Evolutionary conservation across 192 early-diverging fungal species (phyloP).

Genomic region (Radiomyces spectabilis): DNA sequence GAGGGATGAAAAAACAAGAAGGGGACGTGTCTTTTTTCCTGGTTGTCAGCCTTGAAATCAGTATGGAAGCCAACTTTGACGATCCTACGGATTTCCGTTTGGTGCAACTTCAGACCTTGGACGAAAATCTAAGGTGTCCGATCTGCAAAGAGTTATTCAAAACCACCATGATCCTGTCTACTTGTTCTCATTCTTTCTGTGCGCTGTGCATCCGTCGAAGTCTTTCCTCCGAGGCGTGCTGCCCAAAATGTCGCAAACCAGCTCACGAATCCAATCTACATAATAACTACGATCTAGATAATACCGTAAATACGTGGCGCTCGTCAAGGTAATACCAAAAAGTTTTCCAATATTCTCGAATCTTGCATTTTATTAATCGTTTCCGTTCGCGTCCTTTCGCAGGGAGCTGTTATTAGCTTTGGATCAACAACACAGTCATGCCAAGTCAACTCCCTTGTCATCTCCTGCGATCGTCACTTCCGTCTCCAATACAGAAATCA

Average conservation of each 20-base stretch:
- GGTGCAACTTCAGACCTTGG: slow-evolving; percentile 44
- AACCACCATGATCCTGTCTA: slow-evolving; percentile 48
- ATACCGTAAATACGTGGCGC: slow-evolving; percentile 19
- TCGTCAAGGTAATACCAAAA: slow-evolving; percentile 15
- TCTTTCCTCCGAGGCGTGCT: slow-evolving; percentile 47
- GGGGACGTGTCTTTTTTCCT: too few relatives aligned
- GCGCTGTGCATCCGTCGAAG: slow-evolving; percentile 65
- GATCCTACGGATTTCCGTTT: slow-evolving; percentile 66
- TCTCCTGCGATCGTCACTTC: too few relatives aligned
- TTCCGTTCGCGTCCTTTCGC: too few relatives aligned
- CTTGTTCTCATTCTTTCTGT: slow-evolving; percentile 74
- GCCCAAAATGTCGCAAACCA: slow-evolving; percentile 57
- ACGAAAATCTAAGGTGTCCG: slow-evolving; percentile 63
- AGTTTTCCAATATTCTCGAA: background rate
- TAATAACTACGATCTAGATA: slow-evolving; percentile 20
- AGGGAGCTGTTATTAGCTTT: too few relatives aligned
- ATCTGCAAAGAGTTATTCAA: slow-evolving; percentile 70
- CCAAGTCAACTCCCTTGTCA: too few relatives aligned
- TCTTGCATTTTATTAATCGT: background rate
- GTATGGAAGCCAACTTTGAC: slow-evolving; percentile 28
- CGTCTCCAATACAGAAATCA: too few relatives aligned
- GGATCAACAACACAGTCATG: too few relatives aligned
- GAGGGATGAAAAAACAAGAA: too few relatives aligned
- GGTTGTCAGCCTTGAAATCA: too few relatives aligned
- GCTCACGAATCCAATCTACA: slow-evolving; percentile 17